Evolutionary conservation across 306 rosid genomes (phyloP).

Genomic region (Lablab purpureus): DNA sequence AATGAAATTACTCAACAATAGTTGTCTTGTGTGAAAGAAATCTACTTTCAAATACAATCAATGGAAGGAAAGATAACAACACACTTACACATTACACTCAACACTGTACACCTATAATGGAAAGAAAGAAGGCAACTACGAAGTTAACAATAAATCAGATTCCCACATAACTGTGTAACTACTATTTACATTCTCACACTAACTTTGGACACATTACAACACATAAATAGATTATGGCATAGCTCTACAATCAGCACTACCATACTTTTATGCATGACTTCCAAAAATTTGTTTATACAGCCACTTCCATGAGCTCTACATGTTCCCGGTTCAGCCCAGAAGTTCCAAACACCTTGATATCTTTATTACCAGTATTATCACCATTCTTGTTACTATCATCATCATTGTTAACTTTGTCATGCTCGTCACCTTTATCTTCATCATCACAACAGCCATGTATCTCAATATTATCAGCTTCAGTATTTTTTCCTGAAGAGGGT

Average conservation of each 20-base stretch:
- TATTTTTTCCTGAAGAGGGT: conserved; percentile 49
- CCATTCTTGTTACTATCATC: conserved; percentile 34
- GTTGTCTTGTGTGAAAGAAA: conserved; percentile 41
- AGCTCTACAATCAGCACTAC: conserved; percentile 43
- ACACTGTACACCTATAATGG: conserved; percentile 71
- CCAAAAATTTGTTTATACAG: conserved; percentile 46
- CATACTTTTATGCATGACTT: conserved; percentile 44
- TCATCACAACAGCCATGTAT: conserved; percentile 47
- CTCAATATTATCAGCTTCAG: conserved; percentile 53
- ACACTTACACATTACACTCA: conserved; percentile 41
- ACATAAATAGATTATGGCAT: conserved; percentile 47
- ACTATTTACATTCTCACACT: conserved; percentile 64
- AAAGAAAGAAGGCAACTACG: conserved; percentile 53
- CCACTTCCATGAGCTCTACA: conserved; percentile 56
- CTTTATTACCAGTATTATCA: conserved; percentile 38
- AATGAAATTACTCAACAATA: conserved; percentile 35
- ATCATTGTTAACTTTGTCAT: conserved; percentile 44
- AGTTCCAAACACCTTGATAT: conserved; percentile 47
- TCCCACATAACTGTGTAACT: conserved; percentile 54
- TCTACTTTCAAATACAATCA: conserved; percentile 50
- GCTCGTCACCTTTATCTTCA: conserved; percentile 49
- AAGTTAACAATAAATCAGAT: conserved; percentile 50
- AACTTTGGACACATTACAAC: conserved; percentile 43
- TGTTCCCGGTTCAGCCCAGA: conserved; percentile 50
- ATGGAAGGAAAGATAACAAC: conserved; percentile 24